Conservation (phyloP, 2,329 filamentous ascomycete species). For the Trichoderma oligosporum region DNA sequence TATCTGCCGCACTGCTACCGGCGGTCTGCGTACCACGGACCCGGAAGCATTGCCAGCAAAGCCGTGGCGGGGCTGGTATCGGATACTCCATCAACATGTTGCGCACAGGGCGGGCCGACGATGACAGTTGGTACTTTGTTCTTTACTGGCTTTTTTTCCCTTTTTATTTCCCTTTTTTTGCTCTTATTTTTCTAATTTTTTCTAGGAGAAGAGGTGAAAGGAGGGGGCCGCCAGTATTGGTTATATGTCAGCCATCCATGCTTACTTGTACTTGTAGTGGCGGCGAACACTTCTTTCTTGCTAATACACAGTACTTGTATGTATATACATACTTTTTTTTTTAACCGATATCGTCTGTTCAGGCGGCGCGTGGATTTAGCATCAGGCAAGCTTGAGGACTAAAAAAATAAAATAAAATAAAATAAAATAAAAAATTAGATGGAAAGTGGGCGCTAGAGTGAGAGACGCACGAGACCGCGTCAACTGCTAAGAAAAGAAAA, state of each 20-base stretch:
- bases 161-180: not conserved
- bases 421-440: not conserved
- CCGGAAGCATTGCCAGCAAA: conserved; percentile 15
- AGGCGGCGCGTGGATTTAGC: no score
- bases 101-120: not conserved
- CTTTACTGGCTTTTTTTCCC: not conserved
- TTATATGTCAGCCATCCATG: no score
- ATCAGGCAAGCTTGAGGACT: no score
- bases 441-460: not conserved
- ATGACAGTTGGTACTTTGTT: not conserved
- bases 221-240: not conserved
- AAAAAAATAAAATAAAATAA: not conserved
- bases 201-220: no score
- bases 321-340: no score
- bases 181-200: no score
- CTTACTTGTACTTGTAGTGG: no score
- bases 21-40: conserved; percentile 19
- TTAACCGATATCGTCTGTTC: no score
- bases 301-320: no score
- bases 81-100: conserved; percentile 12
- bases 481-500: conserved; percentile 2
- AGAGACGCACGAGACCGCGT: not conserved
- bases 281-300: no score
- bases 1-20: conserved; percentile 1
- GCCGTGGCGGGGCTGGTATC: conserved; percentile 8